Evolutionary conservation across 495 filamentous ascomycete species (phyloP).

Genomic region (Amniculicola lignicola): DNA sequence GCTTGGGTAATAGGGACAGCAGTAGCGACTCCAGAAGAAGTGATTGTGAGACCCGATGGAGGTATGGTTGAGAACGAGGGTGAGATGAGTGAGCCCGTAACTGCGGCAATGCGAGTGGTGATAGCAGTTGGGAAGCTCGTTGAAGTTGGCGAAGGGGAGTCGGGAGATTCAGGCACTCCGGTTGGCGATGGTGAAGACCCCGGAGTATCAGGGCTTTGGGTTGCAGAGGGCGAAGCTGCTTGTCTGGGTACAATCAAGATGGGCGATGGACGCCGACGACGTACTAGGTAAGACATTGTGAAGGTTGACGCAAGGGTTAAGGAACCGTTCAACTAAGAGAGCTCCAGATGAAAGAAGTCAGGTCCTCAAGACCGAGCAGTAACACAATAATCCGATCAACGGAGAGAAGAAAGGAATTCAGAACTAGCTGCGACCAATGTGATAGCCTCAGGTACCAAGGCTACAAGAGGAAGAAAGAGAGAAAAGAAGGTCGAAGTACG

Average conservation of each 20-base stretch:
- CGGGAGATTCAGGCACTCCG: conserved; percentile 12
- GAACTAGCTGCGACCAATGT: neutral
- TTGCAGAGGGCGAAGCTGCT: conserved; percentile 7
- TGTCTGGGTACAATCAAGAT: conserved; percentile 16
- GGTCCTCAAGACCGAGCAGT: conserved; percentile 10
- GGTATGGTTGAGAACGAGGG: too few relatives aligned
- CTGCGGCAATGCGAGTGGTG: too few relatives aligned
- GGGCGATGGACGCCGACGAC: conserved; percentile 20
- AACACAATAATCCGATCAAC: conserved; percentile 24
- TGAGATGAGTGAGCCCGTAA: too few relatives aligned
- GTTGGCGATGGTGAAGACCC: neutral
- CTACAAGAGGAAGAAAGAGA: neutral
- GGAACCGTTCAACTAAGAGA: neutral
- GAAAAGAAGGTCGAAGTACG: neutral
- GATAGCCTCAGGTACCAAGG: neutral
- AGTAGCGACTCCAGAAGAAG: too few relatives aligned
- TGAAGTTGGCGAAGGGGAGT: conserved; percentile 7
- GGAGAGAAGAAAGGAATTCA: conserved; percentile 2
- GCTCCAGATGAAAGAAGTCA: conserved; percentile 1
- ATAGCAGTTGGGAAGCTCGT: too few relatives aligned
- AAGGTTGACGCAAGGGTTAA: neutral
- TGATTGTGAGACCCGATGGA: too few relatives aligned
- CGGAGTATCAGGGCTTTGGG: conserved; percentile 6
- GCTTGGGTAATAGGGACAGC: too few relatives aligned
- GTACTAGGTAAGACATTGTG: conserved; percentile 9